Evolutionary conservation across 2,329 filamentous ascomycete species (phyloP).

Genomic region (Fusarium coicis): DNA sequence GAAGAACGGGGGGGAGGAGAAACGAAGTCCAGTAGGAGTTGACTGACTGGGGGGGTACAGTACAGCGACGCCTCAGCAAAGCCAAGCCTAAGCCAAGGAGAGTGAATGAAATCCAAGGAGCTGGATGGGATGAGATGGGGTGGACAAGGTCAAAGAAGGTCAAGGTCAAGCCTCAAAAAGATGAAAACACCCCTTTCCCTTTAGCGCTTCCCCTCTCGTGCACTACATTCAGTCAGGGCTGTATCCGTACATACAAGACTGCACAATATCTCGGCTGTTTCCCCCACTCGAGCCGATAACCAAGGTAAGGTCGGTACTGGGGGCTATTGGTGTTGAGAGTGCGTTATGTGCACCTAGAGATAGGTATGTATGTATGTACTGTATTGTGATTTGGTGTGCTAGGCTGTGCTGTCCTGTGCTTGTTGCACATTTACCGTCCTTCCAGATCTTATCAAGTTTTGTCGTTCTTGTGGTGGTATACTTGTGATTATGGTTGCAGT

Average conservation of each 20-base stretch:
- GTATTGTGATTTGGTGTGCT: neutral
- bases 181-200: constrained; percentile 33
- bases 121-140: constrained; percentile 31
- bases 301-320: neutral
- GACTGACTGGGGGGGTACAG: constrained; percentile 5
- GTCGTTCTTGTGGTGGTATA: constrained; percentile 1
- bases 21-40: constrained; percentile 1
- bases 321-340: neutral
- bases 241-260: neutral
- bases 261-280: constrained; percentile 28
- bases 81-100: constrained; percentile 21
- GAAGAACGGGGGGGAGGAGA: too few relatives aligned
- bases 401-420: neutral
- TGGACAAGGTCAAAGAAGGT: constrained; percentile 28
- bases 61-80: constrained; percentile 6
- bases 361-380: neutral
- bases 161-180: constrained; percentile 34
- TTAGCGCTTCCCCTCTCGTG: constrained; percentile 40
- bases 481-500: constrained; percentile 12
- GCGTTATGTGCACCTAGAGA: neutral
- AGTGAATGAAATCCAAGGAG: constrained; percentile 27
- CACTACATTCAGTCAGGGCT: constrained; percentile 7
- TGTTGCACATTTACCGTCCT: constrained; percentile 2
- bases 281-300: constrained; percentile 29
- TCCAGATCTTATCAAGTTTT: neutral